These are phyloP conservation scores for Alternaria sp. DNA, from an alignment of 2,329 filamentous ascomycete genomes.

Conservation along the genomic window DNA sequence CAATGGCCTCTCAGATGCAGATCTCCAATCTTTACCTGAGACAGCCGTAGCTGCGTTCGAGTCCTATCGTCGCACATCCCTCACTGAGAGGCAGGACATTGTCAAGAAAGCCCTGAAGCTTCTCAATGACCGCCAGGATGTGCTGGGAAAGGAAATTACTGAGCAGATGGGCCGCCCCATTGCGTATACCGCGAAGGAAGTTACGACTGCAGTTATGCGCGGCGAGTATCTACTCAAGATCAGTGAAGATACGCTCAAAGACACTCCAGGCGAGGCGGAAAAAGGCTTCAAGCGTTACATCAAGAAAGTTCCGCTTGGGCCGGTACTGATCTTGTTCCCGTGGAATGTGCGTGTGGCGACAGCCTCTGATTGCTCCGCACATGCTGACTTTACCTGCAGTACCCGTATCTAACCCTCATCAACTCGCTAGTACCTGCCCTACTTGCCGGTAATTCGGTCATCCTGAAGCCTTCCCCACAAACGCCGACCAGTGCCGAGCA, in stretches of 20 bases:
- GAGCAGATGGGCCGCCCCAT: slow-evolving; percentile 97
- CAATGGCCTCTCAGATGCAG: slow-evolving; percentile 74
- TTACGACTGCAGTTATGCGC: slow-evolving; percentile 84
- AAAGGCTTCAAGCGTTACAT: slow-evolving; percentile 91
- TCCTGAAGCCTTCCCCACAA: slow-evolving; percentile 94
- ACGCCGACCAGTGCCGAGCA: slow-evolving; percentile 93
- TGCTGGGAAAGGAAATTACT: slow-evolving; percentile 83
- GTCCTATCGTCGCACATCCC: slow-evolving; percentile 76
- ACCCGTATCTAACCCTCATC: slow-evolving; percentile 91
- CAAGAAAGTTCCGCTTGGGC: slow-evolving; percentile 85
- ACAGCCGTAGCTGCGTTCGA: slow-evolving; percentile 78
- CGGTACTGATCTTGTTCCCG: slow-evolving; percentile 88
- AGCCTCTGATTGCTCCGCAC: slow-evolving; percentile 11
- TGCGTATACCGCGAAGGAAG: slow-evolving; percentile 82
- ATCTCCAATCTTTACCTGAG: slow-evolving; percentile 76
- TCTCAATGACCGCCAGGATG: slow-evolving; percentile 76
- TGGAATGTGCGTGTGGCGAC: slow-evolving; percentile 81
- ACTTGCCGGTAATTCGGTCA: slow-evolving; percentile 87
- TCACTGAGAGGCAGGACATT: slow-evolving; percentile 80
- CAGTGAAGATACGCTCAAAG: slow-evolving; percentile 78
- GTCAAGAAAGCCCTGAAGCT: slow-evolving; percentile 80
- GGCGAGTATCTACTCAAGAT: slow-evolving; percentile 88
- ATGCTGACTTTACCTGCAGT: slow-evolving; percentile 63
- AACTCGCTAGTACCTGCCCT: slow-evolving; percentile 95
- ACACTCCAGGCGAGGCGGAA: slow-evolving; percentile 84